phyloP scores from a whole-genome alignment of 1,139 yeast genomes.

The Meyerozyma elateridarum region DNA sequence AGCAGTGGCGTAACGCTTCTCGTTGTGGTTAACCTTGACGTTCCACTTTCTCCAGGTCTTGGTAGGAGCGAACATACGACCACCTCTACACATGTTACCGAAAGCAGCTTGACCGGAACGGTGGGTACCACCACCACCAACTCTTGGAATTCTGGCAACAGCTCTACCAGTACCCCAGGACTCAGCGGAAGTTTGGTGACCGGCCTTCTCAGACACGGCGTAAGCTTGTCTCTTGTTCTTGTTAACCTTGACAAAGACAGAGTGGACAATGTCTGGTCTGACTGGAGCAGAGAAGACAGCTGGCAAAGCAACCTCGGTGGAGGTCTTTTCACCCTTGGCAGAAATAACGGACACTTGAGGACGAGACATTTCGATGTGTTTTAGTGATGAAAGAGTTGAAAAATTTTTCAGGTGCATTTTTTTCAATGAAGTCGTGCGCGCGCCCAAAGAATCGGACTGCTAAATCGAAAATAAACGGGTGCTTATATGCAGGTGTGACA shows the following conservation, averaged over 20 bases:
- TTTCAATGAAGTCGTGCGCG: slow-evolving; percentile 7
- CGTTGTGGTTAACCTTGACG: slow-evolving; percentile 99
- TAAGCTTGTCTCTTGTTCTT: slow-evolving; percentile 99
- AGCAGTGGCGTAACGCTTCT: slow-evolving; percentile 99
- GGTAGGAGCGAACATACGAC: slow-evolving; percentile 99
- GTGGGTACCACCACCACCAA: slow-evolving; percentile 99
- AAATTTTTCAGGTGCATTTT: neutral
- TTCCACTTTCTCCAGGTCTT: slow-evolving; percentile 99
- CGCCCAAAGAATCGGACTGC: too few species aligned
- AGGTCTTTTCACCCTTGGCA: slow-evolving; percentile 81
- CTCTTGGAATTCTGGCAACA: slow-evolving; percentile 99
- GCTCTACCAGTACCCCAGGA: slow-evolving; percentile 99
- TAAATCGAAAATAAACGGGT: too few species aligned
- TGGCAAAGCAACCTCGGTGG: slow-evolving; percentile 88
- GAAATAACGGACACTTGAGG: slow-evolving; percentile 97
- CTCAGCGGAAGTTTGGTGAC: slow-evolving; percentile 99
- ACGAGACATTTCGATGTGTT: slow-evolving; percentile 54
- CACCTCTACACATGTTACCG: slow-evolving; percentile 99
- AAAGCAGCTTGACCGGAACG: slow-evolving; percentile 99
- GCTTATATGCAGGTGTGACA: neutral
- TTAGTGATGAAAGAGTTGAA: slow-evolving; percentile 5
- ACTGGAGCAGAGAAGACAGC: slow-evolving; percentile 99
- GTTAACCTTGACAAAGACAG: slow-evolving; percentile 97
- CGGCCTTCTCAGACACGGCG: slow-evolving; percentile 98
- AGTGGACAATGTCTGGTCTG: slow-evolving; percentile 99